phyloP scores from a whole-genome alignment of 225 moss, liverwort and hornwort species.

The Pseudoscleropodium purum region DNA sequence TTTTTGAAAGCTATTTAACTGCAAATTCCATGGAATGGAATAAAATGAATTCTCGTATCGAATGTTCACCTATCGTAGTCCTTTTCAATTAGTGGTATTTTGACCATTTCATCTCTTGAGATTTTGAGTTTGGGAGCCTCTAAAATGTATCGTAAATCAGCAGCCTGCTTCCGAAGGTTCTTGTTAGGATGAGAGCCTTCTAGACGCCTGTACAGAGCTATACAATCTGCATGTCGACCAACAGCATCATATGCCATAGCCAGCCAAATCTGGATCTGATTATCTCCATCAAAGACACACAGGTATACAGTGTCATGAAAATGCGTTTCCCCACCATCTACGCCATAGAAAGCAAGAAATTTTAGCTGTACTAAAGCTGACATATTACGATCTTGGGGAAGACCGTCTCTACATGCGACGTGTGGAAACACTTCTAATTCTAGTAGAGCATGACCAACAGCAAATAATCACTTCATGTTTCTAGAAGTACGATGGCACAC shows the following conservation, averaged over 20 bases:
- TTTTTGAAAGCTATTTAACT: background rate
- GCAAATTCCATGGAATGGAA: background rate
- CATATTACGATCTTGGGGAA: background rate
- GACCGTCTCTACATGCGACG: background rate
- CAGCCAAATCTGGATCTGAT: slow-evolving; percentile 97
- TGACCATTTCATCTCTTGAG: slow-evolving; percentile 91
- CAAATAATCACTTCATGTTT: background rate
- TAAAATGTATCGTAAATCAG: slow-evolving; percentile 80
- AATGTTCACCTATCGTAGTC: slow-evolving; percentile 69
- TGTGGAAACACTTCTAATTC: background rate
- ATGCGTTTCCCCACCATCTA: background rate
- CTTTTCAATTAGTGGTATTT: slow-evolving; percentile 84
- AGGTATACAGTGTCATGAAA: slow-evolving; percentile 4
- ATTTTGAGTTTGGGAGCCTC: slow-evolving; percentile 98
- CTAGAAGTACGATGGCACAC: background rate
- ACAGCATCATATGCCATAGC: slow-evolving; percentile 98
- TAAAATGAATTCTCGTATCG: background rate
- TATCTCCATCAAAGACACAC: slow-evolving; percentile 24
- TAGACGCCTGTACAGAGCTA: slow-evolving; percentile 77
- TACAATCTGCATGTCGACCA: slow-evolving; percentile 86
- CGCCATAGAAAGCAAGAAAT: background rate
- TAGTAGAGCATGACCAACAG: background rate
- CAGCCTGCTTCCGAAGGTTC: slow-evolving; percentile 73
- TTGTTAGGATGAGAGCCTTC: slow-evolving; percentile 77
- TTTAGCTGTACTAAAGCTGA: background rate